Evolutionary conservation across 179 eudicot species (phyloP).

Genomic region (Vitellaria paradoxa): DNA sequence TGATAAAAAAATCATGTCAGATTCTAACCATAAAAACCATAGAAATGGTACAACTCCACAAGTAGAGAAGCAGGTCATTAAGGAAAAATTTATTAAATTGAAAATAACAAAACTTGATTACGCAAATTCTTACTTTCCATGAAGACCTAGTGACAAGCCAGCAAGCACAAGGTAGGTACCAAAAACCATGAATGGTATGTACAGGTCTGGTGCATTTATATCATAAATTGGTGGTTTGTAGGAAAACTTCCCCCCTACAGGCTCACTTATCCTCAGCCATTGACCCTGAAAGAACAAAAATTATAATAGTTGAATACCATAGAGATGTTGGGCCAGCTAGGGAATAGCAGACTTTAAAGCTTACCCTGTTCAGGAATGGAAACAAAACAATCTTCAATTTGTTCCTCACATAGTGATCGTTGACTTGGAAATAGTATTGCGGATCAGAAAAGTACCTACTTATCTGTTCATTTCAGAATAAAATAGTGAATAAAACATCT

Average conservation of each 20-base stretch:
- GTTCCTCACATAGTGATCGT: slow-evolving; percentile 79
- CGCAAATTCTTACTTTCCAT: slow-evolving; percentile 65
- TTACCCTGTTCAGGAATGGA: slow-evolving; percentile 82
- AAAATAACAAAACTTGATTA: neutral
- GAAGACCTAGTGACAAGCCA: slow-evolving; percentile 67
- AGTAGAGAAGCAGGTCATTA: no score
- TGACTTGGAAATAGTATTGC: slow-evolving; percentile 84
- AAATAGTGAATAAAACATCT: neutral
- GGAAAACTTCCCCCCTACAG: slow-evolving; percentile 54
- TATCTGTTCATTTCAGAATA: slow-evolving; percentile 40
- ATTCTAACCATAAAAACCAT: neutral
- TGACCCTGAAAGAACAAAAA: slow-evolving; percentile 48
- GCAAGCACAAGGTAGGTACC: slow-evolving; percentile 76
- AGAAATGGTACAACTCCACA: neutral
- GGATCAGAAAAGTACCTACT: slow-evolving; percentile 76
- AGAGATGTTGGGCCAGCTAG: neutral
- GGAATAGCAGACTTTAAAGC: neutral
- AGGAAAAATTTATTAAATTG: neutral
- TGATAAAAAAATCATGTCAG: neutral
- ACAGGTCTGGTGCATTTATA: slow-evolving; percentile 87
- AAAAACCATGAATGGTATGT: slow-evolving; percentile 85
- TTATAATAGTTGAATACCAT: neutral
- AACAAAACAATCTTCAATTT: slow-evolving; percentile 74
- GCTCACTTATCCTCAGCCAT: slow-evolving; percentile 85
- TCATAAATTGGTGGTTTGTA: slow-evolving; percentile 5